A percentile compares a stretch with the other conserved stretches of the same genome.
These are phyloP conservation scores for Moesziomyces aphidis DNA, from an alignment of 1,284 basidiomycete genomes.

Conservation along the genomic window DNA sequence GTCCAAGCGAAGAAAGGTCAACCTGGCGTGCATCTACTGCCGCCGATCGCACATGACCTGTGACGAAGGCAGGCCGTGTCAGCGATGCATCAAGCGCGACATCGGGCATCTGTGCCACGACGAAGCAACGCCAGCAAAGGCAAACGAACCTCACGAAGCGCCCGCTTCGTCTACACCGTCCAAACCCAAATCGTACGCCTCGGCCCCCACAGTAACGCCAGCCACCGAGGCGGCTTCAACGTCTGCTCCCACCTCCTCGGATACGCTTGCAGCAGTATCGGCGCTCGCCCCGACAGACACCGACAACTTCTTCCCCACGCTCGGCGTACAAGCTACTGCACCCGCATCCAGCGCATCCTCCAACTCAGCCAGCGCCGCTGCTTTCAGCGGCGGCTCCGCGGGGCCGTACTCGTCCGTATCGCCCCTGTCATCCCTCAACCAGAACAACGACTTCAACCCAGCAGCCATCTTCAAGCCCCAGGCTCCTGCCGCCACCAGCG, in stretches of 20 bases:
- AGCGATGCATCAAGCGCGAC: slow-evolving; percentile 69
- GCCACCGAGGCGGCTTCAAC: background rate
- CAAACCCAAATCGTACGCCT: background rate
- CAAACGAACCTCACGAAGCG: slow-evolving; percentile 4
- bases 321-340: slow-evolving; percentile 11
- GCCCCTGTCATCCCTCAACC: slow-evolving; percentile 31
- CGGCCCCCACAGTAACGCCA: slow-evolving; percentile 2
- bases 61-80: slow-evolving; percentile 68
- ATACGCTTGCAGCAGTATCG: background rate
- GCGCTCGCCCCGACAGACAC: background rate
- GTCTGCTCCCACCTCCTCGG: background rate
- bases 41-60: slow-evolving; percentile 81
- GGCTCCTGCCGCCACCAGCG: slow-evolving; percentile 1
- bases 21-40: slow-evolving; percentile 86
- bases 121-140: slow-evolving; percentile 38
- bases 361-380: background rate
- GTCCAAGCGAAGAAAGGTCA: slow-evolving; percentile 60
- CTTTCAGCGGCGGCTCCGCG: slow-evolving; percentile 17
- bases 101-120: slow-evolving; percentile 69
- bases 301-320: slow-evolving; percentile 29
- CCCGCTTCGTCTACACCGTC: background rate
- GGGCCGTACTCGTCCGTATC: slow-evolving; percentile 40
- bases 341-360: background rate
- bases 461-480: slow-evolving; percentile 40
- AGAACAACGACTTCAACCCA: slow-evolving; percentile 18